These are phyloP conservation scores for Perkinsus olseni DNA, from an alignment of 169 alveolate genomes.

Conservation along the genomic window DNA sequence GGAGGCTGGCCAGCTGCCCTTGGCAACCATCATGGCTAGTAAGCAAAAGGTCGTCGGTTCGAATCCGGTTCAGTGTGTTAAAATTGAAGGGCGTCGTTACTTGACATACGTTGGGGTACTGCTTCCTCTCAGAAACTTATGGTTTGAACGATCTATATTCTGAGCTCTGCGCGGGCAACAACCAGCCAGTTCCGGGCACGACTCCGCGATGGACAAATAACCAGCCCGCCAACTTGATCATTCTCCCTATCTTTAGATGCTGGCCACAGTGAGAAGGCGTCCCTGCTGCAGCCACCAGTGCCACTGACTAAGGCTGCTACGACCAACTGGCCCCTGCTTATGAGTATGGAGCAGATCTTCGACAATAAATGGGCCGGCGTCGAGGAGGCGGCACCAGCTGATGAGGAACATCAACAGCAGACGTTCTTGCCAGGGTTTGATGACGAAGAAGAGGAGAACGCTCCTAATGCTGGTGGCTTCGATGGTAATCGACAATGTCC, in stretches of 20 bases:
- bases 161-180: neutral
- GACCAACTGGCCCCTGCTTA: conserved; percentile 10
- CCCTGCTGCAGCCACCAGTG: neutral
- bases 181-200: too few species aligned
- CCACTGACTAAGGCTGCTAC: neutral
- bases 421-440: neutral
- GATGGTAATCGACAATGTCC: neutral
- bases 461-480: neutral
- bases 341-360: neutral
- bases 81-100: neutral
- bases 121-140: neutral
- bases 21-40: neutral
- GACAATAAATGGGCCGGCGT: neutral
- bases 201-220: too few species aligned
- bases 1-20: conserved; percentile 68
- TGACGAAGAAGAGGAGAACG: neutral
- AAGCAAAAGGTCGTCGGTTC: neutral
- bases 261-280: neutral
- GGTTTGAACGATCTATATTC: neutral
- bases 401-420: neutral
- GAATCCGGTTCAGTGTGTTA: neutral
- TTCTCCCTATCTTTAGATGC: too few species aligned
- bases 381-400: neutral
- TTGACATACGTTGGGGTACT: too few species aligned
- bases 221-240: too few species aligned